Conservation (phyloP, 805 yeast species). For the Candida anglica region DNA sequence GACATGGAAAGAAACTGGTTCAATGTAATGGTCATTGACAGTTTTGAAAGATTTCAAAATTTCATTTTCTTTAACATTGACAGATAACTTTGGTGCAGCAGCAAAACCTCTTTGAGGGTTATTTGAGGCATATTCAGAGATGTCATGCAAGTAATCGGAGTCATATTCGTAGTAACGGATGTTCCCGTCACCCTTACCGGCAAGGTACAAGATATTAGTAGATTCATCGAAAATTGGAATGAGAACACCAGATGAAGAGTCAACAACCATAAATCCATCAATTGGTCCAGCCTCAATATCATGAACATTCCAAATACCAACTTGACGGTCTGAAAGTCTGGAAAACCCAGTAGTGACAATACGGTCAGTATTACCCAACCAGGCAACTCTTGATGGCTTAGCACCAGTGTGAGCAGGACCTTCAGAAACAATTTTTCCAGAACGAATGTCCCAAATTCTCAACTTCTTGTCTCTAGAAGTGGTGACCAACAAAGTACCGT, state of each 20-base stretch:
- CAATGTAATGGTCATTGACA: constrained; percentile 78
- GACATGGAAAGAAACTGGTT: constrained; percentile 88
- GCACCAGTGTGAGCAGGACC: constrained; percentile 94
- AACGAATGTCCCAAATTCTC: constrained; percentile 86
- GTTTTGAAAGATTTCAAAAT: constrained; percentile 79
- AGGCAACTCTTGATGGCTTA: constrained; percentile 78
- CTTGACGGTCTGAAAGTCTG: constrained; percentile 86
- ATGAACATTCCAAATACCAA: constrained; percentile 87
- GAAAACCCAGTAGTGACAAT: constrained; percentile 94
- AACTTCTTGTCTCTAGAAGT: constrained; percentile 87
- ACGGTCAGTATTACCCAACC: constrained; percentile 87
- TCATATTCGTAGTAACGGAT: constrained; percentile 90
- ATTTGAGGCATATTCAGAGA: constrained; percentile 85
- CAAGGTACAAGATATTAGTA: constrained; percentile 76
- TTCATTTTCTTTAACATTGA: constrained; percentile 80
- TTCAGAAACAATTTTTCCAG: constrained; percentile 70
- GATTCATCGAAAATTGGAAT: constrained; percentile 88
- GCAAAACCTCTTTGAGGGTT: constrained; percentile 98
- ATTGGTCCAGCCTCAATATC: constrained; percentile 77
- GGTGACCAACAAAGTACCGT: constrained; percentile 84
- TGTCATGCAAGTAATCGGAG: constrained; percentile 73
- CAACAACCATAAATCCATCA: constrained; percentile 83
- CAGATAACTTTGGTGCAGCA: constrained; percentile 76
- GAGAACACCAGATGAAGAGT: constrained; percentile 87
- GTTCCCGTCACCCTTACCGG: constrained; percentile 98